A percentile compares a stretch with the other conserved stretches of the same genome.
phyloP scores from a whole-genome alignment of 1,139 yeast species.

The Geotrichum histeridarum region DNA sequence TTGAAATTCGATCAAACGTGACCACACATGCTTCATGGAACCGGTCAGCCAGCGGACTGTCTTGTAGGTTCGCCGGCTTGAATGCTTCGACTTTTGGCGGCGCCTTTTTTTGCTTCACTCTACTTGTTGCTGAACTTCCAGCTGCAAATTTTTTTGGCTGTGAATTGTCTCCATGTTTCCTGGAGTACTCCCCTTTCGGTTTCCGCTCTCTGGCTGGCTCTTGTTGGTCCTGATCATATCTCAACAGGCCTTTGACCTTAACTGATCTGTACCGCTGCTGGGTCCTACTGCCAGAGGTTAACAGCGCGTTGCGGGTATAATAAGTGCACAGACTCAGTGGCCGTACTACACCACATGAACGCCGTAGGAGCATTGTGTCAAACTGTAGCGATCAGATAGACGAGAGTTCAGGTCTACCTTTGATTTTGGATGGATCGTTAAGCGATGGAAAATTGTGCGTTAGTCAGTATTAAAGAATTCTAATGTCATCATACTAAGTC shows the following conservation, averaged over 20 bases:
- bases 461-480: too few relatives aligned
- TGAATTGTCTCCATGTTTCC: neutral
- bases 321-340: too few relatives aligned
- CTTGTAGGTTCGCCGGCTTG: constrained; percentile 9
- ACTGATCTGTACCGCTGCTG: neutral
- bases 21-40: constrained; percentile 8
- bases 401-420: too few relatives aligned
- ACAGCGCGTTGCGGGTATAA: neutral
- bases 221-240: neutral
- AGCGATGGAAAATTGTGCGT: too few relatives aligned
- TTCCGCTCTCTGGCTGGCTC: neutral
- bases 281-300: neutral
- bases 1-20: neutral
- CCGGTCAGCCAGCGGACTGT: constrained; percentile 3
- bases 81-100: neutral
- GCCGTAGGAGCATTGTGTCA: too few relatives aligned
- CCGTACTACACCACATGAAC: too few relatives aligned
- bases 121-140: neutral
- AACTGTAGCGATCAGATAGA: too few relatives aligned
- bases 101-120: neutral
- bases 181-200: too few relatives aligned
- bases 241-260: neutral
- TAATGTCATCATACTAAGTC: too few relatives aligned
- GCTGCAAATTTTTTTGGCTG: neutral
- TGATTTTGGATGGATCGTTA: too few relatives aligned